These are phyloP conservation scores for Cercospora beticola DNA, from an alignment of 2,329 filamentous ascomycete species.

Conservation along the genomic window DNA sequence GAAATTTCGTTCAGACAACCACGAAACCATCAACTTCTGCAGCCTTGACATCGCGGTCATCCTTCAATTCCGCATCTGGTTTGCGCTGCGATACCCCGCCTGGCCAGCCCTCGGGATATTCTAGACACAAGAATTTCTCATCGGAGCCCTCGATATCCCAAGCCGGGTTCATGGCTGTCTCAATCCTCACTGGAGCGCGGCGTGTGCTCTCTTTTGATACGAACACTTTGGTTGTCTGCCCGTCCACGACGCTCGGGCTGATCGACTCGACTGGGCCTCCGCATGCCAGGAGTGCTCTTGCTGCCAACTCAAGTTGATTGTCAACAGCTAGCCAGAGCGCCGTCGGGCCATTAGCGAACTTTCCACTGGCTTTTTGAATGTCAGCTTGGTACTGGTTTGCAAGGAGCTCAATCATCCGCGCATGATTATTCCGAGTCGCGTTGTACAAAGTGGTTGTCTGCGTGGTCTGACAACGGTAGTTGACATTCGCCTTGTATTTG, in stretches of 20 bases:
- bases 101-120: slow-evolving; percentile 17
- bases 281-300: slow-evolving; percentile 14
- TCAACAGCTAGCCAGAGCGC: slow-evolving; percentile 18
- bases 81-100: slow-evolving; percentile 38
- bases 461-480: not conserved
- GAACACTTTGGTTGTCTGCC: slow-evolving; percentile 15
- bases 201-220: not conserved
- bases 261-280: slow-evolving; percentile 19
- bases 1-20: not conserved
- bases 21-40: slow-evolving; percentile 7
- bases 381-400: slow-evolving; percentile 8
- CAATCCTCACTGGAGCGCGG: slow-evolving; percentile 8
- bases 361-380: slow-evolving; percentile 17
- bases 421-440: slow-evolving; percentile 1
- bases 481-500: slow-evolving; percentile 7
- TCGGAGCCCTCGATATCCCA: slow-evolving; percentile 13
- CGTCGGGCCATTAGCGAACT: slow-evolving; percentile 19
- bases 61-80: slow-evolving; percentile 50
- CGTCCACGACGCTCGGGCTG: not conserved
- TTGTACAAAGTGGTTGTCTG: slow-evolving; percentile 6
- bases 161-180: not conserved
- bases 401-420: slow-evolving; percentile 12
- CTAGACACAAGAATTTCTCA: slow-evolving; percentile 19
- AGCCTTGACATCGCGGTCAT: slow-evolving; percentile 34
- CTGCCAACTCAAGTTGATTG: slow-evolving; percentile 13